These are phyloP conservation scores for Phytophthora hibernalis DNA, from an alignment of 352 stramenopile species.

Conservation along the genomic window DNA sequence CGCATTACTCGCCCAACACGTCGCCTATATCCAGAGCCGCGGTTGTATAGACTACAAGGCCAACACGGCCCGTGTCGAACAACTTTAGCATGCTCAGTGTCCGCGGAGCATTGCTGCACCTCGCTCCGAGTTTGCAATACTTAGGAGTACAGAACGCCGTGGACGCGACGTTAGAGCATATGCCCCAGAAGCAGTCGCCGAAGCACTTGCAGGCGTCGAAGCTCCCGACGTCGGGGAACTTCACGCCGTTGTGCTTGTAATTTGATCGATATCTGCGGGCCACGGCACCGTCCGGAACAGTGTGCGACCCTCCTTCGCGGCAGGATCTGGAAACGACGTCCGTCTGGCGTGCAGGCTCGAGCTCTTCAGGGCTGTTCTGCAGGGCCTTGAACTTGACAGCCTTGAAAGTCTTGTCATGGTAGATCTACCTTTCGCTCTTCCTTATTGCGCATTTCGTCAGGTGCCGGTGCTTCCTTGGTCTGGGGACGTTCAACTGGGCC, in stretches of 20 bases:
- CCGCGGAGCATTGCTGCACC: conserved; percentile 4
- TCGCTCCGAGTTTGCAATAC: background rate
- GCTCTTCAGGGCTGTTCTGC: background rate
- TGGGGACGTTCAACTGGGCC: conserved; percentile 4
- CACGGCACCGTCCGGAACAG: background rate
- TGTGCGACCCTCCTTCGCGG: background rate
- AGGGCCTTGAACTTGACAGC: background rate
- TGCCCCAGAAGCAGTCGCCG: conserved; percentile 1
- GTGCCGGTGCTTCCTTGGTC: conserved; percentile 7
- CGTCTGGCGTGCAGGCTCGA: conserved; percentile 1
- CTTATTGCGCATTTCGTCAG: conserved; percentile 12
- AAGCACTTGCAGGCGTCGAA: conserved; percentile 11
- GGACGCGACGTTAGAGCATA: background rate
- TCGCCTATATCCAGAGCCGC: conserved; percentile 5
- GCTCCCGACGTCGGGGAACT: conserved; percentile 5
- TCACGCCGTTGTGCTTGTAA: conserved; percentile 2
- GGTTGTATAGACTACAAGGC: conserved; percentile 6
- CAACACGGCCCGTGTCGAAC: background rate
- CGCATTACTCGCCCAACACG: conserved; percentile 10
- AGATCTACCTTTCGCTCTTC: conserved; percentile 4
- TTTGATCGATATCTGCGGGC: conserved; percentile 1
- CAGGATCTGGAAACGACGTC: conserved; percentile 3
- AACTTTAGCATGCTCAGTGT: conserved; percentile 1
- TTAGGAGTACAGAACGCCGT: background rate
- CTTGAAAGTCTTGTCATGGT: conserved; percentile 11